Base-by-base conservation (phyloP, 176 grass and related monocot species). In the Poa annua region DNA sequence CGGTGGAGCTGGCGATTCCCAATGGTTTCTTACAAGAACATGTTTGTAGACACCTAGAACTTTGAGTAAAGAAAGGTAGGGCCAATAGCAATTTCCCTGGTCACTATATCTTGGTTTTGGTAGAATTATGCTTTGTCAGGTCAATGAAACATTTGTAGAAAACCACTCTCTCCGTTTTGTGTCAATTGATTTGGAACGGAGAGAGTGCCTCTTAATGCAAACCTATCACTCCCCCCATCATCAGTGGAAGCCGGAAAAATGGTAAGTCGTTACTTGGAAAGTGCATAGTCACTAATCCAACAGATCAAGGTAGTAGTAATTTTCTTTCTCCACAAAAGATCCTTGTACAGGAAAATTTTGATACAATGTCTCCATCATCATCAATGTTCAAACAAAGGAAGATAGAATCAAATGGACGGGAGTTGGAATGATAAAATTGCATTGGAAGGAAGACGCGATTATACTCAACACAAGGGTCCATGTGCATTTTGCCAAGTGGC, bases 251-350 rank as follows among this genome's bases (percentile, higher is more conserved):
- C 6, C 6, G 66, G 66, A 68, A 67, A 66, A n/a, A n/a, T 67
- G 32, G 17, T 3, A 35, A 54, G 1, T 51, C 50, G 57, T 77
- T 34, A 15, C 13, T 60, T 52, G 22, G n/a, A 63, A 77, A 32
- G 54, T 72, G 17, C 32, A 48, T 8, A 29, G 29, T 21, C 39
- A 66, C 79, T 53, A 71, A 20, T 35, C 41, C 36, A 57, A n/a
- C 8, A 22, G 35, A 56, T 80, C 24, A 67, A 76, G 20, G 15
- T 25, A 49, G 38, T 20, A 12, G 38, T 20, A 12, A 42, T 16
- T 63, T 34, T 61, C 38, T 67, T 66, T 59, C 26, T 69, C 50
- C 19, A 87, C 35, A 77, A 32, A 87, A 87, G 73, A 71, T 71
- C 29, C n/a, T 71, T 8, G 39, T 71, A 63, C 17, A 8, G 16